Conservation (phyloP, 2,329 filamentous ascomycete genomes). For the Tolypocladium ophioglossoides region DNA sequence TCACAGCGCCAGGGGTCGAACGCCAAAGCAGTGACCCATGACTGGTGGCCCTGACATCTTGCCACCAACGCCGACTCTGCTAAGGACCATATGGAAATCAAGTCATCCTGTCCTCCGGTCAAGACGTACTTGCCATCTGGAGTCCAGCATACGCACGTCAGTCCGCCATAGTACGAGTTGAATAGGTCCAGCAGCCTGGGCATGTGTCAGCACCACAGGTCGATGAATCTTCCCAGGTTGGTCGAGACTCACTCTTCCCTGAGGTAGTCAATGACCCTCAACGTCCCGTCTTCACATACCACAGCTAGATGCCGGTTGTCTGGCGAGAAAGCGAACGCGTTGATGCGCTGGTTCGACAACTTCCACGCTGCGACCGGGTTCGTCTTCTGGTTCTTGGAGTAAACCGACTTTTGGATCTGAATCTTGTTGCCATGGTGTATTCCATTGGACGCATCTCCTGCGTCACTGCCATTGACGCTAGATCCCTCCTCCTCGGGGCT, state of each 20-base stretch:
- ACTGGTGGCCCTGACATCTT: constrained; percentile 88
- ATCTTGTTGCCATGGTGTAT: constrained; percentile 36
- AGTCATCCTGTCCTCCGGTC: constrained; percentile 89
- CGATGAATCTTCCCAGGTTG: background rate
- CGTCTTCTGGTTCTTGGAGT: constrained; percentile 84
- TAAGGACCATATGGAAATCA: constrained; percentile 92
- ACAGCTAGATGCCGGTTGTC: constrained; percentile 80
- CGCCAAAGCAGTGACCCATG: constrained; percentile 86
- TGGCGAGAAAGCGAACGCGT: constrained; percentile 85
- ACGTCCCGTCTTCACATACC: constrained; percentile 80
- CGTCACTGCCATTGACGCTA: constrained; percentile 58
- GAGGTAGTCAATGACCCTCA: constrained; percentile 86
- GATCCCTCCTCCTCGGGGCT: constrained; percentile 51
- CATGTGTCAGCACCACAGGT: constrained; percentile 4
- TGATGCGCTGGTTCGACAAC: constrained; percentile 80
- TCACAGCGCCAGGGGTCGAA: constrained; percentile 98
- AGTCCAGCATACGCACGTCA: constrained; percentile 94
- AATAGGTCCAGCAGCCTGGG: constrained; percentile 73
- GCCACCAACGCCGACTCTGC: constrained; percentile 77
- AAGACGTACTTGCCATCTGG: constrained; percentile 93
- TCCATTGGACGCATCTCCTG: constrained; percentile 23
- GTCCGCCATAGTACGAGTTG: constrained; percentile 84
- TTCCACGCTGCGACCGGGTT: constrained; percentile 94
- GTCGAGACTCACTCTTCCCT: constrained; percentile 61
- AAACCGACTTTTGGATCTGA: constrained; percentile 79